Base-by-base conservation (phyloP, 805 yeast genomes). In the Sugiyamaella americana region DNA sequence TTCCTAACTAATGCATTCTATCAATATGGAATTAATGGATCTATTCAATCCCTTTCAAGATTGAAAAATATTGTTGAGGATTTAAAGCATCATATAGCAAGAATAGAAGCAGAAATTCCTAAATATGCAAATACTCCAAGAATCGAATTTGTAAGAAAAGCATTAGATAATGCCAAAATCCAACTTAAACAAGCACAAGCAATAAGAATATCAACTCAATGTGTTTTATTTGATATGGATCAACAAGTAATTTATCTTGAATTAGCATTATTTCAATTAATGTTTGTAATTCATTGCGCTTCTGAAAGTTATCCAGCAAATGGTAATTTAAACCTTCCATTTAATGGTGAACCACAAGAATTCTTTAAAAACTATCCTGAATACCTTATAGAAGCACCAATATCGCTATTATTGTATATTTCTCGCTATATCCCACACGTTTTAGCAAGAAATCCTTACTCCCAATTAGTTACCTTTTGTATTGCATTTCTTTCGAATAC, bases 351-450 rank as follows among this genome's bases (percentile, higher is more conserved):
- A 10, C 41, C 47, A 4, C 49, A 50, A 6, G 46, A 24, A 17
- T 56, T 95, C 95, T 87, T 91, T 75, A 82, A 79, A 56, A 85
- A 77, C 61, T 82, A 72, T 51, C 98, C 98, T 0, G 98, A 93
- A 63, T 86, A 78, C 58, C 71, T 84, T 40, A 65, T 93, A 16
- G 98, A 93, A 59, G 93, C 94, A 2, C 74, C 86, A 10, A 74
- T 89, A 24, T 80, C 79, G 82, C 61, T 51, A 23, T 41, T 44
- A 40, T 24, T 55, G 72, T 85, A 77, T 58, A 73, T 84, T 8
- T 51, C 65, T 66, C 82, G 11, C 72, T 73, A 57, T 78, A 72
- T 63, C 62, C 73, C 56, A 67, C 73, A 43, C 76, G 78, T 61
- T 84, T 87, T 50, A 61, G 84, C 68, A 66, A 41, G 36, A 5